Percentiles rank a stretch among this genome's conserved stretches.
Conservation (phyloP, 23 red algal species). For the Gracilaria caudata region DNA sequence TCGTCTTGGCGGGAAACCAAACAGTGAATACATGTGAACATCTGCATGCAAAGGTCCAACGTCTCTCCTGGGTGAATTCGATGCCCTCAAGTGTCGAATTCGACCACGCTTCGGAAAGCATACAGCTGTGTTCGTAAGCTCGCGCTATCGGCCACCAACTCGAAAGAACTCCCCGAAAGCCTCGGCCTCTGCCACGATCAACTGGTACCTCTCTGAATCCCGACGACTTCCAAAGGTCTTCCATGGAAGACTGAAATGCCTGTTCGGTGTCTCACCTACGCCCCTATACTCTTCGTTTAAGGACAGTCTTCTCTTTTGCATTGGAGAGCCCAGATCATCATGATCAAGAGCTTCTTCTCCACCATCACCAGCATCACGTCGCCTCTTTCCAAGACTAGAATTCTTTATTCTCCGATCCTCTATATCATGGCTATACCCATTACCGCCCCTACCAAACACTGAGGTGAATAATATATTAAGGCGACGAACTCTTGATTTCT, state of each 20-base stretch:
- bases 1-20: too few relatives aligned
- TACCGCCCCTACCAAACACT: not conserved
- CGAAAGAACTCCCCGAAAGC: slow-evolving; percentile 17
- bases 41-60: too few relatives aligned
- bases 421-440: not conserved
- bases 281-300: slow-evolving; percentile 10
- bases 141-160: too few relatives aligned
- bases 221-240: not conserved
- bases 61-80: too few relatives aligned
- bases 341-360: not conserved
- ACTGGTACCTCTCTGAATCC: not conserved
- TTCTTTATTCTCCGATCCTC: not conserved
- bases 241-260: slow-evolving; percentile 20
- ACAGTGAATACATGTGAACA: too few relatives aligned
- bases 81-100: too few relatives aligned
- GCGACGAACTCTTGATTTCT: not conserved
- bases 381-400: slow-evolving; percentile 9
- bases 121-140: too few relatives aligned
- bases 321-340: not conserved
- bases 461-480: slow-evolving; percentile 1
- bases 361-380: not conserved
- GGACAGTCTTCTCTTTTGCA: slow-evolving; percentile 1
- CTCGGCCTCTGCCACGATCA: slow-evolving; percentile 7
- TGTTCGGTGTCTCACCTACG: not conserved
- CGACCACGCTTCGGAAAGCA: too few relatives aligned